Conservation (phyloP, 306 rosid genomes). For the Rubus idaeus region DNA sequence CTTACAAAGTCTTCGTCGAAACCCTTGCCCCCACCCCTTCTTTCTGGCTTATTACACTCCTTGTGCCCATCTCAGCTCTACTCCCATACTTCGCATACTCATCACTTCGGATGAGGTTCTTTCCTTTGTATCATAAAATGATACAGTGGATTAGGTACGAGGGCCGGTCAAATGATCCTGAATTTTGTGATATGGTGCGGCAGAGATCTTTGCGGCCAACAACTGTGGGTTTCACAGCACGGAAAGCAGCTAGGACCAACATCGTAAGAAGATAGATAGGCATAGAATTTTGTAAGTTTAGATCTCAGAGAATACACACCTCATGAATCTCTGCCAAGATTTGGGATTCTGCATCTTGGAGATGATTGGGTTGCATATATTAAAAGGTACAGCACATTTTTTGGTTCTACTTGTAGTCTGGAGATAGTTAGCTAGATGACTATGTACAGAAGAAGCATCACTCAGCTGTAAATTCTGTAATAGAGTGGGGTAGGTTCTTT, state of each 20-base stretch:
- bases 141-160: constrained; percentile 73
- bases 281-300: constrained; percentile 22
- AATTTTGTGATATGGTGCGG: constrained; percentile 46
- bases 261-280: constrained; percentile 25
- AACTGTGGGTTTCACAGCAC: constrained; percentile 75
- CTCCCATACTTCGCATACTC: constrained; percentile 71
- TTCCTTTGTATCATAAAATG: constrained; percentile 73
- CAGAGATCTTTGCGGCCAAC: constrained; percentile 53
- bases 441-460: constrained; percentile 31
- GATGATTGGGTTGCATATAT: background rate
- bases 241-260: constrained; percentile 62
- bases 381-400: background rate
- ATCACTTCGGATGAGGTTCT: constrained; percentile 76
- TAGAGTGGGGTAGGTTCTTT: constrained; percentile 17
- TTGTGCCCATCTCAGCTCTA: constrained; percentile 68
- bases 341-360: constrained; percentile 5
- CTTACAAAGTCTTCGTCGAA: constrained; percentile 71
- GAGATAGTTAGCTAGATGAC: constrained; percentile 22
- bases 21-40: constrained; percentile 73
- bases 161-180: constrained; percentile 64
- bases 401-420: constrained; percentile 14
- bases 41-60: constrained; percentile 64
- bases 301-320: constrained; percentile 15
- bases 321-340: constrained; percentile 22
- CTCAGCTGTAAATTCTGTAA: constrained; percentile 27